A percentile compares a stretch with the other conserved stretches of the same genome.
Conservation (phyloP, 495 filamentous ascomycete species). For the Penicillium longicatenatum region DNA sequence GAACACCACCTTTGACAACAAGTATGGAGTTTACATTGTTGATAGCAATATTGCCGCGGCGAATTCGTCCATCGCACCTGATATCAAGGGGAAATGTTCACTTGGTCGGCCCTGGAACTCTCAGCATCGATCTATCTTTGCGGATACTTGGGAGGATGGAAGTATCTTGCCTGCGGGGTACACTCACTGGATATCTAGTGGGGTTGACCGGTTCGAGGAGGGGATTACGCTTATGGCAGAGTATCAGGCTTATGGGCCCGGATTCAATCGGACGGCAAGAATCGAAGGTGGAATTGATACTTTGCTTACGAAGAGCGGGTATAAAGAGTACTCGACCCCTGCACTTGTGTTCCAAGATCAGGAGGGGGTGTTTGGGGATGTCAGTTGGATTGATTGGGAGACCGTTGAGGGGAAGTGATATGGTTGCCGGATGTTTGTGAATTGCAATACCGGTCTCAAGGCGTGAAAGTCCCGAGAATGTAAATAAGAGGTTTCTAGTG, state of each 20-base stretch:
- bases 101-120: slow-evolving; percentile 63
- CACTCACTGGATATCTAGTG: slow-evolving; percentile 51
- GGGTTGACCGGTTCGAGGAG: slow-evolving; percentile 37
- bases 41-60: slow-evolving; percentile 50
- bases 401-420: slow-evolving; percentile 14
- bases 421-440: neutral
- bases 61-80: slow-evolving; percentile 49
- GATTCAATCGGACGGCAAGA: slow-evolving; percentile 54
- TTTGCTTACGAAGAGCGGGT: slow-evolving; percentile 42
- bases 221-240: slow-evolving; percentile 58
- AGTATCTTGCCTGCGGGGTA: slow-evolving; percentile 55
- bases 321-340: slow-evolving; percentile 46
- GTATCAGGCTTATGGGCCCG: slow-evolving; percentile 54
- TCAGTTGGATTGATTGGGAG: slow-evolving; percentile 55
- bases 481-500: neutral
- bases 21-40: slow-evolving; percentile 63
- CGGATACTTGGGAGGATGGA: slow-evolving; percentile 51
- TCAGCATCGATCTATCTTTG: slow-evolving; percentile 55
- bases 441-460: neutral
- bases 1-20: slow-evolving; percentile 63
- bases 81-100: slow-evolving; percentile 52
- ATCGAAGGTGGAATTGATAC: slow-evolving; percentile 41
- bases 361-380: slow-evolving; percentile 49
- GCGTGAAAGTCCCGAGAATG: neutral
- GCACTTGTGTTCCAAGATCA: slow-evolving; percentile 55